A percentile compares a stretch with the other conserved stretches of the same genome.
phyloP scores from a whole-genome alignment of 192 early-diverging fungal species.

The Dimargaris verticillata region DNA sequence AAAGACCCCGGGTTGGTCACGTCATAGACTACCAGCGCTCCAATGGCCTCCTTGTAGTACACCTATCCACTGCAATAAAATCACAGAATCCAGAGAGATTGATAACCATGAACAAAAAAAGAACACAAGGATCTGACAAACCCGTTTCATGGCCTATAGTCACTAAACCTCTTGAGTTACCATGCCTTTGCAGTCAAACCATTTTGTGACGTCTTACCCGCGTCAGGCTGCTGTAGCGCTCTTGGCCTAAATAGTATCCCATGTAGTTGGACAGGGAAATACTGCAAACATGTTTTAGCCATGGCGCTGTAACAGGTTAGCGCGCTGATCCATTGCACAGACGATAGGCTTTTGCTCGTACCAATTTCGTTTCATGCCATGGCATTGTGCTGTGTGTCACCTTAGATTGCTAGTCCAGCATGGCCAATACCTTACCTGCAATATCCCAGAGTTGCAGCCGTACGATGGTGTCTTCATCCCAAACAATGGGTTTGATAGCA shows the following conservation, averaged over 20 bases:
- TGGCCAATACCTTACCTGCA: slow-evolving; percentile 19
- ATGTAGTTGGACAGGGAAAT: background rate
- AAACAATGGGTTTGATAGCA: slow-evolving; percentile 38
- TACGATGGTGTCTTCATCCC: slow-evolving; percentile 33
- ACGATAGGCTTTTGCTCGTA: background rate
- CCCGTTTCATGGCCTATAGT: background rate
- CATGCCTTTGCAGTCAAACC: background rate
- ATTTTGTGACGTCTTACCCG: slow-evolving; percentile 16
- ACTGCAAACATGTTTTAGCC: background rate
- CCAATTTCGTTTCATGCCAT: background rate
- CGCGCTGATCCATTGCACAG: background rate
- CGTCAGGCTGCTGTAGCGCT: slow-evolving; percentile 40
- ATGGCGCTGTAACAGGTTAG: background rate
- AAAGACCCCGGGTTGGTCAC: slow-evolving; percentile 36
- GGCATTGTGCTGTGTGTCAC: background rate
- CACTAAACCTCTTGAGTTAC: background rate
- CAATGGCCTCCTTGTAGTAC: slow-evolving; percentile 40
- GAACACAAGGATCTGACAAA: background rate
- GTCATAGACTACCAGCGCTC: slow-evolving; percentile 40
- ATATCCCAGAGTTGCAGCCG: slow-evolving; percentile 47
- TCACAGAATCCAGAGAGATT: background rate
- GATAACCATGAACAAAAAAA: background rate
- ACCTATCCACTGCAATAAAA: slow-evolving; percentile 15
- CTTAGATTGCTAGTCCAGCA: background rate
- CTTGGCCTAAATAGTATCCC: slow-evolving; percentile 19